Base-by-base conservation (phyloP, 768 basidiomycete genomes). In the Mycena crocata region DNA sequence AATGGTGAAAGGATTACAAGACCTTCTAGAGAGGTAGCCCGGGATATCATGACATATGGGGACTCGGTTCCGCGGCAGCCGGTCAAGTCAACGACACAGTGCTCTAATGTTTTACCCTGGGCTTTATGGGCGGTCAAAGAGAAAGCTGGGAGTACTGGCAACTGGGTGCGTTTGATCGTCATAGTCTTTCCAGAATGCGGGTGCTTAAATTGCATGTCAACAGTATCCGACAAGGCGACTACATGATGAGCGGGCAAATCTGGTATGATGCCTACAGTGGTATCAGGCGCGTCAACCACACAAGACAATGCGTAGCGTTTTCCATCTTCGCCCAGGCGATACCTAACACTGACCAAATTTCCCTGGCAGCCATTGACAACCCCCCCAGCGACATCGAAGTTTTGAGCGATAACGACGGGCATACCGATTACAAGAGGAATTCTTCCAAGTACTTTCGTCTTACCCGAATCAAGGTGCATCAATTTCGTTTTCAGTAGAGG, bases 371-470 rank as follows among this genome's bases (percentile, higher is more conserved):
- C 78, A 61, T 79, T 79, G 0, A 77, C 72, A 30, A 76, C 57
- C 0, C 77, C 75, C 0, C 68, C 65, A 1, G 61, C 60, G 0
- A 78, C 70, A 42, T 77, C 74, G 39, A 69, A 76, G 26, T 79
- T 79, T 34, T 77, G 69, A 0, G 62, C 40, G 0, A 80, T 51
- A 23, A 77, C 69, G 0, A 80, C 75, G 0, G 74, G 76, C 76
- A 79, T 79, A 0, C 78, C 79, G 8, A 74, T 65, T 0, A 74
- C 78, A 0, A 80, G 58, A 0, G 74, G 78, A 0, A 79, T 9
- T 12, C 50, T 42, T 0, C 73, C 70, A 0, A 74, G 66, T 0
- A 70, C 46, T 6, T 69, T 67, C 0, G 73, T 74, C 54, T 71
- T 42, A 3, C 71, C 30, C 5, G 45, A 48, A n/a, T 56, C 37